These are phyloP conservation scores for Fraxinus anomala DNA, from an alignment of 257 asterid species.

Conservation along the genomic window DNA sequence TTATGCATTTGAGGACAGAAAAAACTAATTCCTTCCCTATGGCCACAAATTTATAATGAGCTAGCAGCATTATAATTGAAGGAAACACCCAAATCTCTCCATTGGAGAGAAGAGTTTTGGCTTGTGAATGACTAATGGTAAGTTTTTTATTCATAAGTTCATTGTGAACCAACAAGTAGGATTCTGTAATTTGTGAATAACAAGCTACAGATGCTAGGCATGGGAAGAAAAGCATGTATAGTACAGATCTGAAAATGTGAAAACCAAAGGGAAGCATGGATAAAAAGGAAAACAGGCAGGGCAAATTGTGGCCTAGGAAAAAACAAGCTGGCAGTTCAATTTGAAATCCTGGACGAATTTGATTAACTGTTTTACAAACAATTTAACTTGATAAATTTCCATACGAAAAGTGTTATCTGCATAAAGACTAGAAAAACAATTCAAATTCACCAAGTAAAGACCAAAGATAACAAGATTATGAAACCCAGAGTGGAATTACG, in stretches of 20 bases:
- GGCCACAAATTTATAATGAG: background rate
- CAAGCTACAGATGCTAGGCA: background rate
- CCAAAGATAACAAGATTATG: background rate
- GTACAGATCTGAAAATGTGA: background rate
- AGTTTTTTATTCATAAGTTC: background rate
- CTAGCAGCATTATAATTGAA: background rate
- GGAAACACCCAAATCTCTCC: background rate
- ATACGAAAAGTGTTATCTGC: background rate
- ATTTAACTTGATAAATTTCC: too few species aligned
- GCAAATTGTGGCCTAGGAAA: too few species aligned
- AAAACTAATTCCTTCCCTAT: too few species aligned
- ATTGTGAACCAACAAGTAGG: background rate
- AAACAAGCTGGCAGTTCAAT: background rate
- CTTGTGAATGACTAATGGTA: background rate
- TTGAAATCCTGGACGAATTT: background rate
- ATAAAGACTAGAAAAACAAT: background rate
- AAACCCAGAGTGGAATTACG: constrained; percentile 12
- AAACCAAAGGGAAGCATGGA: background rate
- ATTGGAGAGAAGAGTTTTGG: too few species aligned
- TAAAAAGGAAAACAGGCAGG: too few species aligned
- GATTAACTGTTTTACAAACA: too few species aligned
- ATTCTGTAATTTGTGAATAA: background rate
- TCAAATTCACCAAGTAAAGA: constrained; percentile 3
- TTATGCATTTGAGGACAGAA: too few species aligned
- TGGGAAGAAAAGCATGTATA: background rate